These are phyloP conservation scores for Trypanosoma cruzi DNA, from an alignment of 208 protist genomes.

Conservation along the genomic window DNA sequence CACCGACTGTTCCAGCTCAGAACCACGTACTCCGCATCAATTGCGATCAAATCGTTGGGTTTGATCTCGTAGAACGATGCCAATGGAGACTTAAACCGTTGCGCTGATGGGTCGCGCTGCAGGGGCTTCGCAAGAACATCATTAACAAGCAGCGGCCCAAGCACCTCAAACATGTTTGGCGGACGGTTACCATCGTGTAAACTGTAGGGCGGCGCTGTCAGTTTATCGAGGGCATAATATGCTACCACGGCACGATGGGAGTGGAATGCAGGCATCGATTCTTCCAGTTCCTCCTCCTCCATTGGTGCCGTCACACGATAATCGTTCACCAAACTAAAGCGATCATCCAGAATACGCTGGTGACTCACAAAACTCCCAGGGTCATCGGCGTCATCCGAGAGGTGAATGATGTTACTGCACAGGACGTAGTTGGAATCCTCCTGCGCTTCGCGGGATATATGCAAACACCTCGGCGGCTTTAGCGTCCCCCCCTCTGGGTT, in stretches of 20 bases:
- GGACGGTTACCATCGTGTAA: conserved; percentile 64
- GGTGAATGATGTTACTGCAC: conserved; percentile 88
- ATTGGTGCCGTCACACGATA: conserved; percentile 82
- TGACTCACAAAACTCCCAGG: conserved; percentile 89
- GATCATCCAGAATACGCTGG: conserved; percentile 83
- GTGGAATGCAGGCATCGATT: conserved; percentile 69
- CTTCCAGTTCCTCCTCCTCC: conserved; percentile 76
- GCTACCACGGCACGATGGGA: conserved; percentile 82
- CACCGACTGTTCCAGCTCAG: conserved; percentile 64
- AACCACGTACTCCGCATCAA: conserved; percentile 92
- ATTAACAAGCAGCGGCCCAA: conserved; percentile 79
- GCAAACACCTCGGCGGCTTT: conserved; percentile 80
- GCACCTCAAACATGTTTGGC: conserved; percentile 77
- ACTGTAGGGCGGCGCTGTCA: conserved; percentile 63
- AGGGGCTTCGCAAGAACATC: conserved; percentile 76
- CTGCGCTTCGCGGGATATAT: conserved; percentile 78
- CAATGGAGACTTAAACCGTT: conserved; percentile 76
- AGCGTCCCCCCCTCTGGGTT: conserved; percentile 90
- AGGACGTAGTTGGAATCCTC: conserved; percentile 90
- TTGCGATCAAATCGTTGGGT: conserved; percentile 76
- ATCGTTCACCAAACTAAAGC: conserved; percentile 86
- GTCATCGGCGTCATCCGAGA: conserved; percentile 88
- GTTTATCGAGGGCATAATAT: conserved; percentile 82
- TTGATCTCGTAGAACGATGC: conserved; percentile 69
- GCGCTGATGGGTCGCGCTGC: conserved; percentile 51